Conservation (phyloP, 2,329 filamentous ascomycete genomes). For the Myriosclerotinia curreyana region DNA sequence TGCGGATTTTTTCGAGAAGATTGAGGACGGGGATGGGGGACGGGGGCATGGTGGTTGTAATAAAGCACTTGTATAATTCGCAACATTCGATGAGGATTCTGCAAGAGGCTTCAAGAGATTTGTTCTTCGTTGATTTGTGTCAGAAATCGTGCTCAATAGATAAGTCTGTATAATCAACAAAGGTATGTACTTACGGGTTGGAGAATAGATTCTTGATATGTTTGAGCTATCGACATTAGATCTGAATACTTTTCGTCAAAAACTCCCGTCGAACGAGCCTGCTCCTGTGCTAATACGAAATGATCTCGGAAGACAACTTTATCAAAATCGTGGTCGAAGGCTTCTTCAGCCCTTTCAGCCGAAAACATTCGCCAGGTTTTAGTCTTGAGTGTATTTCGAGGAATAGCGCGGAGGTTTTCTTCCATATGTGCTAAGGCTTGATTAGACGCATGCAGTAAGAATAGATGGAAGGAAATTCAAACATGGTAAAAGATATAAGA, state of each 20-base stretch:
- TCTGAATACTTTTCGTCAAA: constrained; percentile 17
- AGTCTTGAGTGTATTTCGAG: constrained; percentile 16
- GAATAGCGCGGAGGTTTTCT: constrained; percentile 21
- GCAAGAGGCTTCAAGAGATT: constrained; percentile 25
- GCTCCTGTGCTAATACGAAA: constrained; percentile 19
- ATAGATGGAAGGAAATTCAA: not conserved
- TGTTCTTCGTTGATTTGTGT: constrained; percentile 18
- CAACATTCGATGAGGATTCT: constrained; percentile 23
- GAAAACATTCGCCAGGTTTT: constrained; percentile 25
- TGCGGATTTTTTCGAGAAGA: constrained; percentile 25
- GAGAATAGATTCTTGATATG: constrained; percentile 17
- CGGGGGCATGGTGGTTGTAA: constrained; percentile 9
- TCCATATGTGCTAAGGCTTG: constrained; percentile 25
- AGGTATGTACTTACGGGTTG: constrained; percentile 17
- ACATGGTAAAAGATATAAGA: constrained; percentile 27
- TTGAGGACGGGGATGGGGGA: constrained; percentile 19
- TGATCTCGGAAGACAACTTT: constrained; percentile 19
- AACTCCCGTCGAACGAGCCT: constrained; percentile 14
- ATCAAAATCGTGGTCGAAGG: constrained; percentile 18
- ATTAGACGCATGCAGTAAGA: not conserved
- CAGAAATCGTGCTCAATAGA: not conserved
- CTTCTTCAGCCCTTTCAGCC: constrained; percentile 6
- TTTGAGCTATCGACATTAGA: constrained; percentile 17
- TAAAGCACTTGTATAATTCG: constrained; percentile 26
- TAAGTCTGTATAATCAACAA: not conserved